Evolutionary conservation across 1,284 basidiomycete genomes (phyloP).

Genomic region (Pterulicium gracile): DNA sequence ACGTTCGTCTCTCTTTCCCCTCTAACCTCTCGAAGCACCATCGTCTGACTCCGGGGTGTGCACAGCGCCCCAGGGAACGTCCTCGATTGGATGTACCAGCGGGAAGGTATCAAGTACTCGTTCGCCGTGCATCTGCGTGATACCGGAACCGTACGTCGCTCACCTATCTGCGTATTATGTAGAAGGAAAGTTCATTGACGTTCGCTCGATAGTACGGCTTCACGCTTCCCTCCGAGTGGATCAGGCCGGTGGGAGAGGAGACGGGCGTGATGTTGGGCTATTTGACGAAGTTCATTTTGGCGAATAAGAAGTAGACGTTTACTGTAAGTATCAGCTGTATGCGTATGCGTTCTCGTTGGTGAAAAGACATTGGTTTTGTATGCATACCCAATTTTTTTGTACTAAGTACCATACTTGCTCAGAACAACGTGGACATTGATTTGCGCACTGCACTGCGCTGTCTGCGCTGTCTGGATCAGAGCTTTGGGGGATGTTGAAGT

Average conservation of each 20-base stretch:
- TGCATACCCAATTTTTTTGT: too few relatives aligned
- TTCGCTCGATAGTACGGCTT: constrained; percentile 59
- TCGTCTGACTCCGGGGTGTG: constrained; percentile 2
- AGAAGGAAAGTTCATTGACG: too few relatives aligned
- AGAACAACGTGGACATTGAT: too few relatives aligned
- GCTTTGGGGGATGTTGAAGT: too few relatives aligned
- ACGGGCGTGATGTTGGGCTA: constrained; percentile 54
- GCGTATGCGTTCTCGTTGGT: too few relatives aligned
- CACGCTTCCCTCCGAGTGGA: constrained; percentile 60
- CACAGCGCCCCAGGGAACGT: constrained; percentile 59
- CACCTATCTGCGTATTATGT: too few relatives aligned
- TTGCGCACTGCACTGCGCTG: too few relatives aligned
- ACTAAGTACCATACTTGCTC: too few relatives aligned
- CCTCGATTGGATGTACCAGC: constrained; percentile 67
- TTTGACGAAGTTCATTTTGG: constrained; percentile 52
- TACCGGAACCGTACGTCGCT: constrained; percentile 68
- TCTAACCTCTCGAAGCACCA: neutral
- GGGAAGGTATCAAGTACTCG: constrained; percentile 58
- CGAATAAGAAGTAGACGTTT: neutral
- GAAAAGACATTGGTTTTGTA: too few relatives aligned
- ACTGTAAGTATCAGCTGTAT: too few relatives aligned
- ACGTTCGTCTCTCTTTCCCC: constrained; percentile 25
- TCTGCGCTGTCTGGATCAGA: too few relatives aligned
- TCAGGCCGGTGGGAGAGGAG: constrained; percentile 73
- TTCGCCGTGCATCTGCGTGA: constrained; percentile 75